Base-by-base conservation (phyloP, 164 flowering plant species). In the Vitis cinerea region DNA sequence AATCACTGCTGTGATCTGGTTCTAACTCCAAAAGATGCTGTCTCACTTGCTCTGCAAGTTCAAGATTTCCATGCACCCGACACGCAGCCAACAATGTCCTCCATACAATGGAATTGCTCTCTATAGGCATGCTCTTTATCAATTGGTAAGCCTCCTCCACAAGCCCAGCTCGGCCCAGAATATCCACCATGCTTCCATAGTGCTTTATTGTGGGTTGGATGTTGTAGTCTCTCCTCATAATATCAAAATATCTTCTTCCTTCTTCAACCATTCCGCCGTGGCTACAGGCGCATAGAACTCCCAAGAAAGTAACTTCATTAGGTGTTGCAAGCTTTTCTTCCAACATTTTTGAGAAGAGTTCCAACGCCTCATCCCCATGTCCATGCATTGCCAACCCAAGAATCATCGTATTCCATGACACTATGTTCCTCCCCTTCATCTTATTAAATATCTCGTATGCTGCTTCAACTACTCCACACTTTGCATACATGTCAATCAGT, bases 111-210 rank as follows among this genome's bases (percentile, higher is more conserved):
- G 89, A 83, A 73, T 87, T 86, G 67, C 85, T 74, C 66, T 82
- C 77, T 68, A 81, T 69, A 8, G 87, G 88, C 90, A 86, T 86
- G 70, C 74, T 80, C 55, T 52, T 63, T 17, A 88, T 80, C 52
- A 88, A 71, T 9, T 66, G 54, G 59, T 83, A 81, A 15, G 91
- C 91, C 63, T 83, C 87, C 15, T 78, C 79, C 15, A 86, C 80
- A 1, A 74, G 68, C 30, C 86, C 91, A 1, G 86, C 85, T 68
- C 87, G 72, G 4, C 89, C 86, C 63, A 88, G 69, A 7, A 88
- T 69, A 78, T 90, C 93, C 3, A 84, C 90, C 84, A 88, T 81
- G 75, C 89, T 83, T 1, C 96, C 91, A 55, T 85, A 83, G 65
- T 90, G 96, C 81, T 87, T 84, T 37, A 84, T 77, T 15, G 80